phyloP scores from a whole-genome alignment of 257 asterid genomes.

The Solanum habrochaites region DNA sequence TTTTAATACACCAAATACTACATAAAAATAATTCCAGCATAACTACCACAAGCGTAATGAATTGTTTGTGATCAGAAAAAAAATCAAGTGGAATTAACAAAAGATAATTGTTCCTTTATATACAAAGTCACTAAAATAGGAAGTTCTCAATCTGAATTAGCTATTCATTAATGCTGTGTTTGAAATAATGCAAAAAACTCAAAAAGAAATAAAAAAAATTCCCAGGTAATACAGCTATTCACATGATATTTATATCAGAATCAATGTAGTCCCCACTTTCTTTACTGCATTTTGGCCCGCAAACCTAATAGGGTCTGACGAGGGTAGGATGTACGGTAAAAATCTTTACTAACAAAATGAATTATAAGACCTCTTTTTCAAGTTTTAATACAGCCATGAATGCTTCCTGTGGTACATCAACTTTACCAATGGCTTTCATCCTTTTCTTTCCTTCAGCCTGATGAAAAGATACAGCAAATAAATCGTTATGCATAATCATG shows the following conservation, averaged over 20 bases:
- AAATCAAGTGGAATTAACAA: neutral
- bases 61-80: neutral
- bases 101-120: neutral
- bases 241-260: neutral
- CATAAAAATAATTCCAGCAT: neutral
- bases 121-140: neutral
- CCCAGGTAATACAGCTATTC: neutral
- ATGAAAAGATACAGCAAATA: neutral
- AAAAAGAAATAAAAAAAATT: neutral
- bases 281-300: neutral
- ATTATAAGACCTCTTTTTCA: constrained; percentile 83
- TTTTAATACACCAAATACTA: neutral
- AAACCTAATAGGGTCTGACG: neutral
- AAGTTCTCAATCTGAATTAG: neutral
- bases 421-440: constrained; percentile 92
- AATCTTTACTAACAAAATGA: neutral
- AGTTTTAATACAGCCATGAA: constrained; percentile 98
- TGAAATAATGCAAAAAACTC: neutral
- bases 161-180: neutral
- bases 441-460: constrained; percentile 99
- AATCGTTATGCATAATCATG: neutral
- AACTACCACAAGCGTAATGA: neutral
- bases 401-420: constrained; percentile 98
- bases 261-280: neutral
- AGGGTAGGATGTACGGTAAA: neutral